phyloP scores from a whole-genome alignment of 805 yeast species.

The Saccharomycopsis synnaedendra region DNA sequence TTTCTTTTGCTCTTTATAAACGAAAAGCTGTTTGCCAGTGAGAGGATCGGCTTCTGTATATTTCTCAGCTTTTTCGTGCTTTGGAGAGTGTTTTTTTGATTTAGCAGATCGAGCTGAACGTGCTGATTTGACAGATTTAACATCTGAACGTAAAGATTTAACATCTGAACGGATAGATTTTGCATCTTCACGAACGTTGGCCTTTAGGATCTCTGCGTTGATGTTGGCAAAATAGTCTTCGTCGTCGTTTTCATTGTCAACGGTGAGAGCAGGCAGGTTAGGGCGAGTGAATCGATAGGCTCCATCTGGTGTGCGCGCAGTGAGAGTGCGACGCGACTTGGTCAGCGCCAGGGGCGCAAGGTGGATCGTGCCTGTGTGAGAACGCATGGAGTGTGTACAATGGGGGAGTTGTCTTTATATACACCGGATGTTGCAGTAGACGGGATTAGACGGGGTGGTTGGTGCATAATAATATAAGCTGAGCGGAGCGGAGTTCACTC shows the following conservation, averaged over 20 bases:
- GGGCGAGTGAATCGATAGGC: conserved; percentile 20
- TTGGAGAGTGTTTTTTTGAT: conserved; percentile 1
- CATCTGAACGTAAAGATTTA: too few species aligned
- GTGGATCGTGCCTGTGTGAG: background rate
- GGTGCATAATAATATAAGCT: too few species aligned
- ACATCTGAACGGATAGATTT: conserved; percentile 10
- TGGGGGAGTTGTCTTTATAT: background rate
- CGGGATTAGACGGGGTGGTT: too few species aligned
- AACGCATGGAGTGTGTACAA: background rate
- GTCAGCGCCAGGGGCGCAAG: conserved; percentile 2
- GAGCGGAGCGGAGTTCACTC: too few species aligned
- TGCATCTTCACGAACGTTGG: conserved; percentile 13
- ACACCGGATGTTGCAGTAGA: background rate
- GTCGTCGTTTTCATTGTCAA: conserved; percentile 5
- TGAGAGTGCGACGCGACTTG: conserved; percentile 23
- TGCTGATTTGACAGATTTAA: too few species aligned
- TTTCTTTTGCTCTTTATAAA: conserved; percentile 5
- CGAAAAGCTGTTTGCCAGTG: conserved; percentile 12
- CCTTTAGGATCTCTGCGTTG: conserved; percentile 9
- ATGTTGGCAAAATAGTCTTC: conserved; percentile 12
- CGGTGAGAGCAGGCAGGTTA: conserved; percentile 6
- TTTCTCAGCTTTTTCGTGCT: conserved; percentile 4
- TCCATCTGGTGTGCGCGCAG: conserved; percentile 86
- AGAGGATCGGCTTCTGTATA: conserved; percentile 12
- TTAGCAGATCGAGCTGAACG: too few species aligned